Evolutionary conservation across 805 yeast genomes (phyloP), one percentile per base, ranked within the genome.

Genomic region (Myxozyma melibiosi): DNA sequence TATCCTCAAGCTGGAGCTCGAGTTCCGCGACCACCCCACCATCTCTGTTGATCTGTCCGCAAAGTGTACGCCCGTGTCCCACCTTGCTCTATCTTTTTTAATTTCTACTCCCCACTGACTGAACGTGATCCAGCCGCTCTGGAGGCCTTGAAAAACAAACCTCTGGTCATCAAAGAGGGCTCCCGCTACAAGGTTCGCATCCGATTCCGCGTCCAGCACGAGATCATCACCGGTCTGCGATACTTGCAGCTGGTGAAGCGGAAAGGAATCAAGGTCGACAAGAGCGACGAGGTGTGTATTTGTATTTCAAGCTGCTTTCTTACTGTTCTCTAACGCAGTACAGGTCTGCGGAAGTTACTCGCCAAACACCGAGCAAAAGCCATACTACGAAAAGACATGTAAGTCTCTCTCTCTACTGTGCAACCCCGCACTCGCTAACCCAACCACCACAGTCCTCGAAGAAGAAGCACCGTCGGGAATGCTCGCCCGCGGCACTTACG

Each of bases 381-480:
- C 96, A 7, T 85, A 72, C 69, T 90, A 88, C 69, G 88, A 83
- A 50, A 65, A 60, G 73, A 79, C 80, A 66, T 68, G 67, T 71
- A 39, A 79, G 65, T 49, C 18, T 5, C 30, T n/a, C 30, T 2
- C 9, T 42, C 22, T 28, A 30, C 25, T 45, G 4, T 45, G 14
- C 28, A 22, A 24, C 11, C 38, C 35, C 18, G n/a, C 4, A 18
- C 16, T 5, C 16, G 33, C 28, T 28, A 1, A 7, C 11, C 16
- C 41, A 34, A 31, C 22, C 40, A 31, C n/a, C n/a, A n/a, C n/a
- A 56, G 67, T 81, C 41, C 80, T 83, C 2, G 83, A 81, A 67
- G 90, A 87, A 58, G 96, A 90, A 71, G 97, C 97, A 4, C 97
- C 97, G 35, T 80, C 89, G 44, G 97, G 97, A 1, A 72, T 91